These are phyloP conservation scores for Dactylonectria estremocensis DNA, from an alignment of 2,329 filamentous ascomycete genomes.

Conservation along the genomic window DNA sequence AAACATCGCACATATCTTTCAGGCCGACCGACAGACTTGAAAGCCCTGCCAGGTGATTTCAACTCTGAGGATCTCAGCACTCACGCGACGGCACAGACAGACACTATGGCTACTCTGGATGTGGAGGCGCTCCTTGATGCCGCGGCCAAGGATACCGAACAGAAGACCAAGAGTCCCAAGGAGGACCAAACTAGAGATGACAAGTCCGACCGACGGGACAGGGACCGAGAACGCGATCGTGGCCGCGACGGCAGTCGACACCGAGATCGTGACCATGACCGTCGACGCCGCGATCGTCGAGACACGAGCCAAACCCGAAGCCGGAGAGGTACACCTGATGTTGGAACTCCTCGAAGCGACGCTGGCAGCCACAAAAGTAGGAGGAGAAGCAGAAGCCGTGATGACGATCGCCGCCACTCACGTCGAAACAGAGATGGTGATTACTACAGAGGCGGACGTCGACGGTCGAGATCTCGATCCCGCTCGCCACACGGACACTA, in stretches of 20 bases:
- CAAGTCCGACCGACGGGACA: slow-evolving; percentile 63
- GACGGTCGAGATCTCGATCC: slow-evolving; percentile 78
- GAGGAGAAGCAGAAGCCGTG: slow-evolving; percentile 84
- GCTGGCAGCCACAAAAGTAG: slow-evolving; percentile 86
- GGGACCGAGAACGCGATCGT: slow-evolving; percentile 70
- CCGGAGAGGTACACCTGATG: slow-evolving; percentile 66
- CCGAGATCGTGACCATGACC: slow-evolving; percentile 69
- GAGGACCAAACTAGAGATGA: slow-evolving; percentile 67
- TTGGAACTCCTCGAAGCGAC: slow-evolving; percentile 81
- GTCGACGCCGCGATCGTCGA: slow-evolving; percentile 65
- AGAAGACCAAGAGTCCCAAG: slow-evolving; percentile 61
- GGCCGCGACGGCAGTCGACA: slow-evolving; percentile 69
- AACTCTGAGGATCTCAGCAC: slow-evolving; percentile 20
- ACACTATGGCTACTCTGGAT: slow-evolving; percentile 71
- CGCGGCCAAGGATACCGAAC: slow-evolving; percentile 76
- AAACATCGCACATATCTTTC: slow-evolving; percentile 20
- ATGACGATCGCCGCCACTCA: slow-evolving; percentile 81
- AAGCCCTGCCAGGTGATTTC: slow-evolving; percentile 29
- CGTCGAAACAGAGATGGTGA: slow-evolving; percentile 83
- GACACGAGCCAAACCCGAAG: slow-evolving; percentile 69
- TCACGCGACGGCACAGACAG: slow-evolving; percentile 44
- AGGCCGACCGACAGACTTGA: slow-evolving; percentile 7
- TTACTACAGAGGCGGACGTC: slow-evolving; percentile 71
- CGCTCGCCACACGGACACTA: slow-evolving; percentile 78
- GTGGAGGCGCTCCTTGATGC: slow-evolving; percentile 94